Percentiles rank a stretch among this genome's conserved stretches.
Conservation (phyloP, 306 rosid species). For the Boehmeria nivea region DNA sequence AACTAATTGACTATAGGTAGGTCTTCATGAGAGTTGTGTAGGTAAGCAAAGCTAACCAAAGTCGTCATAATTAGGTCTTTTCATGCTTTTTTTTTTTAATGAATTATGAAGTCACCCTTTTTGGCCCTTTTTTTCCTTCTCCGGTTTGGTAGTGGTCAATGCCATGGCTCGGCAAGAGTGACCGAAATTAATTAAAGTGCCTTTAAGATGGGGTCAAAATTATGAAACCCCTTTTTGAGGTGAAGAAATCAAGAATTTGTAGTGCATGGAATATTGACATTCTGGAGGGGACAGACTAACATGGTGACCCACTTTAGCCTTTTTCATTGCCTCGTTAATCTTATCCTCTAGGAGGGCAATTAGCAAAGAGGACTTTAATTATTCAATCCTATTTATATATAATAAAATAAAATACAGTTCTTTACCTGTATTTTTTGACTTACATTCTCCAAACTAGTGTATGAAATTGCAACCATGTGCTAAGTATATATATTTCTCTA, state of each 20-base stretch:
- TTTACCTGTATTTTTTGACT: neutral
- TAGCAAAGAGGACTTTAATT: neutral
- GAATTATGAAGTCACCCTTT: neutral
- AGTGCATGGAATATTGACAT: constrained; percentile 2
- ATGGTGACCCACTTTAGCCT: constrained; percentile 22
- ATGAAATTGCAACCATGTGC: neutral
- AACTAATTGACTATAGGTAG: neutral
- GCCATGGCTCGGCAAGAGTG: neutral
- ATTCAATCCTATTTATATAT: neutral
- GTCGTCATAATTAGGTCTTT: constrained; percentile 11
- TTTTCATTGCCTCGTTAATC: constrained; percentile 10
- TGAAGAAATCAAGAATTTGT: neutral
- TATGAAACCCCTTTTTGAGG: constrained; percentile 4
- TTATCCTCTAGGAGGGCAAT: constrained; percentile 12
- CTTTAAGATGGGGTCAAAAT: constrained; percentile 5
- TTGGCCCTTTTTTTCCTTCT: neutral
- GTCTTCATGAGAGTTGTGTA: neutral
- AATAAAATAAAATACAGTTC: neutral
- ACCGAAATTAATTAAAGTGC: constrained; percentile 21
- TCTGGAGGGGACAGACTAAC: neutral
- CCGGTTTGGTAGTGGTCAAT: constrained; percentile 5
- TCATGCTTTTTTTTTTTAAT: neutral
- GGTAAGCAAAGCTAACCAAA: constrained; percentile 14
- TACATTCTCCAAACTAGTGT: neutral
- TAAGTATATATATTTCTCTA: neutral